Percentiles rank a stretch among this genome's conserved stretches.
These are phyloP conservation scores for Aspergillus olivimuriae DNA, from an alignment of 495 filamentous ascomycete genomes.

Conservation along the genomic window DNA sequence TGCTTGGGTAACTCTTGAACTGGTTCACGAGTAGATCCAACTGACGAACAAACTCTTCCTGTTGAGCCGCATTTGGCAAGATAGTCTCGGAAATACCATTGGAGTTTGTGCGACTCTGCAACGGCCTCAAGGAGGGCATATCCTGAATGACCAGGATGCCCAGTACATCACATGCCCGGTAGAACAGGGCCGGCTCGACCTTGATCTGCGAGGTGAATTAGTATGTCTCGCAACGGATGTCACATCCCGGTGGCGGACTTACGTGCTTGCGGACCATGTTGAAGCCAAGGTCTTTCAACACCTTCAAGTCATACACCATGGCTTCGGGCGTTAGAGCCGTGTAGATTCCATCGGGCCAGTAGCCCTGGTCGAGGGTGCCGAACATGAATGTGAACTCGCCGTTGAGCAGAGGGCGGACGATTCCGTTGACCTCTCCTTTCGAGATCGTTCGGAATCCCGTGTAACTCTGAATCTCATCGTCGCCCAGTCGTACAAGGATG, in stretches of 20 bases:
- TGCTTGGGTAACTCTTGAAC: constrained; percentile 56
- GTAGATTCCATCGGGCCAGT: constrained; percentile 64
- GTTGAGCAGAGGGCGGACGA: constrained; percentile 57
- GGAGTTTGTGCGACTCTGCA: constrained; percentile 11
- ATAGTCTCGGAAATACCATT: constrained; percentile 12
- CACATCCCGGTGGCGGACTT: constrained; percentile 12
- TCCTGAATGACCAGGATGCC: constrained; percentile 62
- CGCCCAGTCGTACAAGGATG: constrained; percentile 47
- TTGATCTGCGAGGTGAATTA: too few relatives aligned
- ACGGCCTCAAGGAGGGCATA: constrained; percentile 53
- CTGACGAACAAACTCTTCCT: constrained; percentile 56
- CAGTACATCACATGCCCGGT: constrained; percentile 56
- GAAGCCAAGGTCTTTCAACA: constrained; percentile 56
- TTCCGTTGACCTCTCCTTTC: constrained; percentile 45
- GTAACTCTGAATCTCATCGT: constrained; percentile 53
- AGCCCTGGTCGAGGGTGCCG: constrained; percentile 62
- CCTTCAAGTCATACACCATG: constrained; percentile 57
- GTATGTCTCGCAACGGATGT: too few relatives aligned
- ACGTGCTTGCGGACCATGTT: constrained; percentile 66
- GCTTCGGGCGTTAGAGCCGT: constrained; percentile 54
- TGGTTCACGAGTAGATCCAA: constrained; percentile 55
- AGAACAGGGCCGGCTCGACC: constrained; percentile 59
- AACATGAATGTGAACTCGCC: constrained; percentile 60
- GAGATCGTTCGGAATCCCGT: constrained; percentile 61
- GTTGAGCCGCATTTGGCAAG: constrained; percentile 41